Base-by-base conservation (phyloP, 805 yeast species). In the Barnettozyma siamensis region DNA sequence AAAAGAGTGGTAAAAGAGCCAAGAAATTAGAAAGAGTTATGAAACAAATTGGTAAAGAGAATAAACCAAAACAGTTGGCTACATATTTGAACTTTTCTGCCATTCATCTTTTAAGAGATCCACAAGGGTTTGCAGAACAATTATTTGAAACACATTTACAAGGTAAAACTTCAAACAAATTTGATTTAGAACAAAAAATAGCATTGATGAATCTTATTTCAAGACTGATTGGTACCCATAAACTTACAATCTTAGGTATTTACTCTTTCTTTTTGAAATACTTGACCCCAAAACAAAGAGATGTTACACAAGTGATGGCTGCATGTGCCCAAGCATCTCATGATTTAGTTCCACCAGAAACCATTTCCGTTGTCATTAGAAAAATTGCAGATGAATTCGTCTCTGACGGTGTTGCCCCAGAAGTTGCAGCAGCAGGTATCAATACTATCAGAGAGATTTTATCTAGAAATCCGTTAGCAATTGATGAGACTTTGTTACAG, bases 361-460 rank as follows among this genome's bases (percentile, higher is more conserved):
- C 80, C 13, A 75, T 93, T 45, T 69, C 74, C 34, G 81, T 82
- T 38, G 79, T 93, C 51, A 81, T 93, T 9, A 77, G 96, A 43
- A 93, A 91, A 59, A 80, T 93, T 50, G 98, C 99, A 1, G 95
- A 93, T 64, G 99, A 93, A 65, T 93, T 93, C 56, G 96, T 93
- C 20, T 84, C 95, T 51, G 98, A 93, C 58, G 99, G 99, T 72
- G 99, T 93, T 31, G 88, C 97, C 13, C 80, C 95, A 27, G 96
- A 93, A 65, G 99, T 89, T 41, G 97, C 97, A 5, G 88, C 97
- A 40, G 98, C 98, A 5, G 99, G 99, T 57, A 73, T 93, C 50
- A 93, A 93, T 63, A 86, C 98, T 3, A 91, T 91, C 45, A 74
- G 98, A 53, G 99, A 93, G 64, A 88, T 93, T 44, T 73, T 89